Evolutionary conservation across 2,329 filamentous ascomycete genomes (phyloP).

Genomic region (Berkeleyomyces rouxiae): DNA sequence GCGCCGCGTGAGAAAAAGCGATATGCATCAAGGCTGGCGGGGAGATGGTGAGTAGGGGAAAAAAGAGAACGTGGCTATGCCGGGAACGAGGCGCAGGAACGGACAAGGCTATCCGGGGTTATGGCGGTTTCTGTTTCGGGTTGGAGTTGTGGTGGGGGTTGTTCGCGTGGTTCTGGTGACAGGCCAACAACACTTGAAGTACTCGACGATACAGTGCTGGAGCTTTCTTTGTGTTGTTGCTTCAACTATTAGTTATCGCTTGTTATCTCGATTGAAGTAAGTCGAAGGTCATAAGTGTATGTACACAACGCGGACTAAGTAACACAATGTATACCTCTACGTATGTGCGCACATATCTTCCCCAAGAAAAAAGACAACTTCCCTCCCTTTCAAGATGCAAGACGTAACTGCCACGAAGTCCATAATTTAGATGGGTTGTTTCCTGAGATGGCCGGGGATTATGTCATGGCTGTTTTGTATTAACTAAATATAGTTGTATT

Average conservation of each 20-base stretch:
- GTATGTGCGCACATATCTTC: too few species aligned
- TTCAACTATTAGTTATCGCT: neutral
- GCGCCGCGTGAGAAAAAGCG: slow-evolving; percentile 9
- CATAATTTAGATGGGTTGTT: neutral
- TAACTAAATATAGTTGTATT: neutral
- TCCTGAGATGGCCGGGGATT: neutral
- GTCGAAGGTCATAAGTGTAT: neutral
- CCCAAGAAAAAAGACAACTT: neutral
- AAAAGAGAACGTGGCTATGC: neutral
- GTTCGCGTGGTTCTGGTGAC: neutral
- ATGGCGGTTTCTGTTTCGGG: neutral
- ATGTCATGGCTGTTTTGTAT: neutral
- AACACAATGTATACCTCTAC: neutral
- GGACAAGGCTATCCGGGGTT: neutral
- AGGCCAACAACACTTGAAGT: too few species aligned
- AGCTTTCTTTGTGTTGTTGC: neutral
- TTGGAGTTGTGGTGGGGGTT: neutral
- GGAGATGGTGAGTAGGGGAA: neutral
- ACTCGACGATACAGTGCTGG: neutral
- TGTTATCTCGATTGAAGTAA: neutral
- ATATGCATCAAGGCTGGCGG: slow-evolving; percentile 9
- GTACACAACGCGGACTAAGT: neutral
- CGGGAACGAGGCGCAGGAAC: neutral
- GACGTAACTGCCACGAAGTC: neutral
- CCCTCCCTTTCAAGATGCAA: neutral